phyloP scores from a whole-genome alignment of 768 basidiomycete species.

The Naganishia randhawae region DNA sequence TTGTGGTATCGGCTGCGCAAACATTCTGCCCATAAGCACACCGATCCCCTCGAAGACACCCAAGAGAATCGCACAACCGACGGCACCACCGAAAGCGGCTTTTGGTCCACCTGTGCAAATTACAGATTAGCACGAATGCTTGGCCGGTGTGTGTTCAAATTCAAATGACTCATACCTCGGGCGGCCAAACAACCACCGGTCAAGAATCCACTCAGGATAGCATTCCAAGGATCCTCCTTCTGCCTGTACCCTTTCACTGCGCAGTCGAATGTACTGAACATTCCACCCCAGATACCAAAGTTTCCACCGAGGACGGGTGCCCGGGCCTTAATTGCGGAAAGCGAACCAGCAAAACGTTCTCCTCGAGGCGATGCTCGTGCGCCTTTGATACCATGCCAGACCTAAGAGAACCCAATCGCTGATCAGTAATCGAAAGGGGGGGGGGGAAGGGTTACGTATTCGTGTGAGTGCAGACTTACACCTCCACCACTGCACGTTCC shows the following conservation, averaged over 20 bases:
- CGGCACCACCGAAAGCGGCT: constrained; percentile 83
- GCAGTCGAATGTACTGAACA: constrained; percentile 98
- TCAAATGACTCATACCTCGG: constrained; percentile 61
- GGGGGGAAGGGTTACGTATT: too few species aligned
- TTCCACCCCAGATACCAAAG: constrained; percentile 71
- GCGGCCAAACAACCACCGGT: constrained; percentile 94
- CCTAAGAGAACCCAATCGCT: not conserved
- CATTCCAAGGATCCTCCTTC: constrained; percentile 99
- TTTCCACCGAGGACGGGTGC: constrained; percentile 98
- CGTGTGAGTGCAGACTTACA: not conserved
- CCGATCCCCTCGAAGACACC: constrained; percentile 64
- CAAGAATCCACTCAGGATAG: constrained; percentile 96
- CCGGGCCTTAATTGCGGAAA: constrained; percentile 94
- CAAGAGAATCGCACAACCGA: constrained; percentile 91
- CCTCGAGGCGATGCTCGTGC: constrained; percentile 58
- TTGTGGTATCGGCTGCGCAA: constrained; percentile 54
- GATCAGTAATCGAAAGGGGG: not conserved
- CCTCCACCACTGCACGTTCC: constrained; percentile 16
- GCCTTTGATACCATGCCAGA: constrained; percentile 29
- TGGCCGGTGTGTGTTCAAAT: too few species aligned
- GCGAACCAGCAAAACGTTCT: constrained; percentile 85
- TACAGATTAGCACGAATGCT: not conserved
- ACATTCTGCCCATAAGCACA: constrained; percentile 81
- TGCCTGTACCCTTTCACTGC: constrained; percentile 94
- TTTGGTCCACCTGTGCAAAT: constrained; percentile 73